Evolutionary conservation across 495 filamentous ascomycete species (phyloP).

Genomic region (Neohortaea acidophila): DNA sequence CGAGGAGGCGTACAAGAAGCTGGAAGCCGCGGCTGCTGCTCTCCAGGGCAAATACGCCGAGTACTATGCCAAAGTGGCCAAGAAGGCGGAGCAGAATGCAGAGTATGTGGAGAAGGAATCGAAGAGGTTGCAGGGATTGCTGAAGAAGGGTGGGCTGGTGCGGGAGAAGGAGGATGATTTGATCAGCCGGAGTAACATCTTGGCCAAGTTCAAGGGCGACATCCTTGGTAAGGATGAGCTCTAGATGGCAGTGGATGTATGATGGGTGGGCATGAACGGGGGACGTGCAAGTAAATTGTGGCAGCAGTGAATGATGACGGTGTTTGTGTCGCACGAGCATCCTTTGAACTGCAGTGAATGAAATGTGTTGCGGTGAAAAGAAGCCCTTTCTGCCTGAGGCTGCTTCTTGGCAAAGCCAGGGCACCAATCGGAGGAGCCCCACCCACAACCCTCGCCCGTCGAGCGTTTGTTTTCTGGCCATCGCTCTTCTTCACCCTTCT

Average conservation of each 20-base stretch:
- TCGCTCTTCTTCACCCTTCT: neutral
- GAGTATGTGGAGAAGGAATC: slow-evolving; percentile 79
- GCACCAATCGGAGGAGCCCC: too few species aligned
- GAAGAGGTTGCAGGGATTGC: slow-evolving; percentile 57
- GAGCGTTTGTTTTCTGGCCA: slow-evolving; percentile 1
- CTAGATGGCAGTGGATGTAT: slow-evolving; percentile 26
- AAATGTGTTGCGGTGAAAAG: too few species aligned
- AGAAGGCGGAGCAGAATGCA: slow-evolving; percentile 63
- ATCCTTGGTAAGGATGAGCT: slow-evolving; percentile 49
- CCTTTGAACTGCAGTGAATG: too few species aligned
- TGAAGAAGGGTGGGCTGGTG: slow-evolving; percentile 73
- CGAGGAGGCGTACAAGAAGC: slow-evolving; percentile 38
- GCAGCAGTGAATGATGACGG: too few species aligned
- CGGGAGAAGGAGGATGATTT: slow-evolving; percentile 83
- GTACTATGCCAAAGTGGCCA: slow-evolving; percentile 84
- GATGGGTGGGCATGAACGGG: neutral
- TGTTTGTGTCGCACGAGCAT: too few species aligned
- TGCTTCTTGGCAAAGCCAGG: too few species aligned
- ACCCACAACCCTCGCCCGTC: too few species aligned
- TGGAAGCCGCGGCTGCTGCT: slow-evolving; percentile 50
- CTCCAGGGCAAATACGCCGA: slow-evolving; percentile 72
- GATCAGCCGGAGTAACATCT: slow-evolving; percentile 71
- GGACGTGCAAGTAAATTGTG: too few species aligned
- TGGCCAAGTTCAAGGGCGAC: slow-evolving; percentile 53
- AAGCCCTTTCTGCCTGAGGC: too few species aligned